phyloP scores from a whole-genome alignment of 129 eudicot species.

The Heracleum sosnowskyi region DNA sequence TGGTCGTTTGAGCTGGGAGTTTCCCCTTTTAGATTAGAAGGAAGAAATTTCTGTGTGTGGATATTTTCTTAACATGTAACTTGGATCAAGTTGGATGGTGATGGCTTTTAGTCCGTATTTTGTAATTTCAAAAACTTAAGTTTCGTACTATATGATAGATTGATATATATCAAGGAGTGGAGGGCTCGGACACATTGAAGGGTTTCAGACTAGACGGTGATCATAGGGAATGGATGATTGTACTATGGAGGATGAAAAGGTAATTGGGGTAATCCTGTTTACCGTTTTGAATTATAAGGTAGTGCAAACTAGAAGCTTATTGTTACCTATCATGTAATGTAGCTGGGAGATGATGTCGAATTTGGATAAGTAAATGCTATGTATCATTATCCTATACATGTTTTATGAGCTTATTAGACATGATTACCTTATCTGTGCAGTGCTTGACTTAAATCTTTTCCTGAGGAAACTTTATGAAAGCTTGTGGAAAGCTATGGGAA shows the following conservation, averaged over 20 bases:
- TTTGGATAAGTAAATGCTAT: not conserved
- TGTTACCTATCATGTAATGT: not conserved
- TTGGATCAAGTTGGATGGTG: no score
- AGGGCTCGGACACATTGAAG: not conserved
- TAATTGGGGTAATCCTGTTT: not conserved
- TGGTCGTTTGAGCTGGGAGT: not conserved
- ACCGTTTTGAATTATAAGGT: not conserved
- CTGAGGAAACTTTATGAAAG: slow-evolving; percentile 7
- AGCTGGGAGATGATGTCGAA: not conserved
- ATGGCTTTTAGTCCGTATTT: not conserved
- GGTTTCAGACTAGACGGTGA: not conserved
- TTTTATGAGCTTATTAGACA: not conserved
- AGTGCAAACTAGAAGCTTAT: not conserved
- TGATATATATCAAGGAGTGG: not conserved
- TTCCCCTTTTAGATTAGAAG: not conserved
- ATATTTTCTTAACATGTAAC: not conserved
- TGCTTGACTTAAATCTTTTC: not conserved
- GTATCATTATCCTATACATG: not conserved
- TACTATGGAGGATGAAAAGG: slow-evolving; percentile 8
- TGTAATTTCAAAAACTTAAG: not conserved
- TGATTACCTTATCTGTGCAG: slow-evolving; percentile 6
- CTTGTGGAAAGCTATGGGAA: slow-evolving; percentile 38
- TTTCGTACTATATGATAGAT: not conserved
- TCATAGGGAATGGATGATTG: not conserved
- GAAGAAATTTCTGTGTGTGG: not conserved